phyloP scores from a whole-genome alignment of 2,329 filamentous ascomycete genomes.

The Xylogone sp. region DNA sequence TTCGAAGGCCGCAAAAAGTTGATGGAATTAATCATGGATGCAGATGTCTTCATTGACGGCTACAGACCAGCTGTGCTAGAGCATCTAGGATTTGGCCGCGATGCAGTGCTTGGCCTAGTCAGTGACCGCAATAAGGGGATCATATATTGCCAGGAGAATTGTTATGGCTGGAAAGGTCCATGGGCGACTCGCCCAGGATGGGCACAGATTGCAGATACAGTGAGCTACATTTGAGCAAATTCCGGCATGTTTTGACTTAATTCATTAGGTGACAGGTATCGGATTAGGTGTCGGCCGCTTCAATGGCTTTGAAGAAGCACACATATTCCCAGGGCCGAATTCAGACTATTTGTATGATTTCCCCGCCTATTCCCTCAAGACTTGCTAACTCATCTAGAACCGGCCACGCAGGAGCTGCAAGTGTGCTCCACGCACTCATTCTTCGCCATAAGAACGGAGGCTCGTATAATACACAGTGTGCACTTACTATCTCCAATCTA shows the following conservation, averaged over 20 bases:
- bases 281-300: neutral
- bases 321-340: neutral
- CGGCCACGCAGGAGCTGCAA: neutral
- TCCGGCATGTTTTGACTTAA: neutral
- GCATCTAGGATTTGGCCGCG: slow-evolving; percentile 33
- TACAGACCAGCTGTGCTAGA: slow-evolving; percentile 41
- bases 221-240: slow-evolving; percentile 10
- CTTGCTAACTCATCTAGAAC: neutral
- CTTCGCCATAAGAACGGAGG: neutral
- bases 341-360: neutral
- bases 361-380: neutral
- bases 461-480: neutral
- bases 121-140: slow-evolving; percentile 30
- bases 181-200: slow-evolving; percentile 42
- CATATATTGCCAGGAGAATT: slow-evolving; percentile 45
- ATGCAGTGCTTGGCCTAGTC: slow-evolving; percentile 29
- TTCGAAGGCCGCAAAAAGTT: slow-evolving; percentile 35
- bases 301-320: neutral
- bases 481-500: neutral
- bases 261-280: neutral
- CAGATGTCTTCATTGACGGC: slow-evolving; percentile 50
- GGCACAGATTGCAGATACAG: slow-evolving; percentile 42
- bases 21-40: slow-evolving; percentile 38
- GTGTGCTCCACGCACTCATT: neutral
- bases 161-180: slow-evolving; percentile 43